Conservation (phyloP, 441 rosid genomes). For the Aquilaria agallochum region DNA sequence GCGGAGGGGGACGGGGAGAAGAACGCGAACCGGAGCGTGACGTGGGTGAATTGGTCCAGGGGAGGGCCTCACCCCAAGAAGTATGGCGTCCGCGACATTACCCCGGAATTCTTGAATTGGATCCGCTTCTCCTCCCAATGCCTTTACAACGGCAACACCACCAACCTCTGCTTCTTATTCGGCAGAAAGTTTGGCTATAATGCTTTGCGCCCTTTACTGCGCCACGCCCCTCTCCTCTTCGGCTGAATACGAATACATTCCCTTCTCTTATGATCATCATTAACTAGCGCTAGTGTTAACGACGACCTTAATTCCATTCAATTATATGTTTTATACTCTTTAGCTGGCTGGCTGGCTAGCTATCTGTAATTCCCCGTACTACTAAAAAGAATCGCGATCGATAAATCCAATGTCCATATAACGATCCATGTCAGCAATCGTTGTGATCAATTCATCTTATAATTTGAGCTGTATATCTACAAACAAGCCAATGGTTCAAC, state of each 20-base stretch:
- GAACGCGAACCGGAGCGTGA: conserved; percentile 43
- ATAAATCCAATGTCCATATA: no score
- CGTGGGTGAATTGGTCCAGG: conserved; percentile 67
- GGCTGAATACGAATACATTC: conserved; percentile 11
- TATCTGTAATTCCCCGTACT: no score
- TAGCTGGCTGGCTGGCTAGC: no score
- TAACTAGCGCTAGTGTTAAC: no score
- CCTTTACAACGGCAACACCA: conserved; percentile 31
- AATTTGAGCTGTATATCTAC: no score
- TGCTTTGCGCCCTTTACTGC: conserved; percentile 47
- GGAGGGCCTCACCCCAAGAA: conserved; percentile 54
- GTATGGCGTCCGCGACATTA: conserved; percentile 37
- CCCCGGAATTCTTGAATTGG: conserved; percentile 41
- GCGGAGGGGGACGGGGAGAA: conserved; percentile 11
- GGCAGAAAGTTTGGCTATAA: conserved; percentile 53
- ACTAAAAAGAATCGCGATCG: no score
- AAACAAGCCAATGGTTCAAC: no score
- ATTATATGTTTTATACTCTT: no score
- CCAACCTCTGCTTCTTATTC: conserved; percentile 38
- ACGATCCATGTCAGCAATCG: no score
- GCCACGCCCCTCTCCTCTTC: conserved; percentile 44
- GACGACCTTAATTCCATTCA: no score
- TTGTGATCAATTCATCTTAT: no score
- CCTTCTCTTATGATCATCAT: no score
- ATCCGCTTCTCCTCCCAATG: conserved; percentile 42